Evolutionary conservation across 2,329 filamentous ascomycete genomes (phyloP), one percentile per base, ranked within the genome.

Genomic region (Aspergillus fructus): DNA sequence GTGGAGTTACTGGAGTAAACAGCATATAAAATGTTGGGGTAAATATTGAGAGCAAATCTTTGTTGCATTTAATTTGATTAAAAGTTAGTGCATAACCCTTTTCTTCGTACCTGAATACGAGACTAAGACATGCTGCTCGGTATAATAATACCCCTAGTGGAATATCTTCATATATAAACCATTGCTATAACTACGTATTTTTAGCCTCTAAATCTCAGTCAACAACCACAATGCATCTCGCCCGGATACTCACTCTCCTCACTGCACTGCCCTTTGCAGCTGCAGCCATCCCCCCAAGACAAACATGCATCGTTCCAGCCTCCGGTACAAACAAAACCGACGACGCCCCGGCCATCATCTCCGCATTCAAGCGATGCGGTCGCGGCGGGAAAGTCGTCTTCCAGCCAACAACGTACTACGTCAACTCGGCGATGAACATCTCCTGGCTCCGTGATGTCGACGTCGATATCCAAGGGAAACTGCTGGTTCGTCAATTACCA

Each of bases 321-420:
- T 59, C 50, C 3, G 62, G 59, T 4, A 69, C 54, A 27, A 63
- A 60, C 39, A 48, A 53, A 0, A 68, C 66, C 3, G 81, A 83
- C 62, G 81, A 84, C 65, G 77, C 79, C 23, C 79, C 81, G 7
- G 78, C 81, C 40, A 83, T 84, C 48, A 61, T 81, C 0, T 60
- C 76, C 4, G 82, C 82, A 0, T 83, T 84, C 66, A 64, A 73
- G 24, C 66, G 76, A 27, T 84, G 82, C 62, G 73, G 80, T 2
- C 71, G 74, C 43, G 76, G 81, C 51, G 80, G 81, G 41, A 79
- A 72, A 49, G 75, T 85, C 57, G 73, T 83, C 40, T 81, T 85
- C 64, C 70, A 74, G 27, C 79, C 80, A 52, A 76, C 73, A 1
- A 76, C 76, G 2, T 83, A 81, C 70, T 71, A 81, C 62, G 74